Percentiles rank a stretch among this genome's conserved stretches.
phyloP scores from a whole-genome alignment of 2,329 filamentous ascomycete species.

The Exophiala xenobiotica region DNA sequence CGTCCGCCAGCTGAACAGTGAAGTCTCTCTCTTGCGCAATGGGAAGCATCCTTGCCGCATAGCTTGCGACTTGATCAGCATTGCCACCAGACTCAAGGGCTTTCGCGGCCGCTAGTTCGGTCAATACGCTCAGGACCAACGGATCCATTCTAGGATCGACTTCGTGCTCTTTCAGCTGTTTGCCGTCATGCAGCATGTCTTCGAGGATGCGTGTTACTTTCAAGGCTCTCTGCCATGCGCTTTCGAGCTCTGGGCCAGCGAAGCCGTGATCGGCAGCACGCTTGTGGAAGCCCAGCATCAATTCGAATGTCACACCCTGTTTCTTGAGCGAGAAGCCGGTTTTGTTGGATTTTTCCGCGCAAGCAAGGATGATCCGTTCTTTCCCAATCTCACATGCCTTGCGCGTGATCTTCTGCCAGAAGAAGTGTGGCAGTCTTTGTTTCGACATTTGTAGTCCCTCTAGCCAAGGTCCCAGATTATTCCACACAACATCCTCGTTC shows the following conservation, averaged over 20 bases:
- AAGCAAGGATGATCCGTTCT: conserved; percentile 38
- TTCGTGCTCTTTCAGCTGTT: conserved; percentile 13
- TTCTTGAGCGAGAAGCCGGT: conserved; percentile 40
- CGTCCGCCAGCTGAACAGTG: not conserved
- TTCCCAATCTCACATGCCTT: conserved; percentile 39
- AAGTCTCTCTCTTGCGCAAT: conserved; percentile 11
- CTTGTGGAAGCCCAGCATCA: conserved; percentile 41
- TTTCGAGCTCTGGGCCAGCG: conserved; percentile 34
- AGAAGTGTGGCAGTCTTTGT: conserved; percentile 28
- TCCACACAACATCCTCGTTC: conserved; percentile 37
- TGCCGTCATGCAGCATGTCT: conserved; percentile 33
- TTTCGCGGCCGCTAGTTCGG: conserved; percentile 48
- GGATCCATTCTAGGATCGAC: conserved; percentile 42
- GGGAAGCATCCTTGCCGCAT: conserved; percentile 40
- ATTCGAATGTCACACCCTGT: conserved; percentile 32
- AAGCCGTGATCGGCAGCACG: conserved; percentile 38
- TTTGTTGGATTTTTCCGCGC: conserved; percentile 36
- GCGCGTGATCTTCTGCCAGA: conserved; percentile 40
- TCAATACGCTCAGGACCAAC: conserved; percentile 43
- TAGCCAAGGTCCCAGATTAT: conserved; percentile 44
- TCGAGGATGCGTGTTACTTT: conserved; percentile 40
- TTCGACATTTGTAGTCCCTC: conserved; percentile 38
- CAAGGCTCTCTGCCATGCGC: conserved; percentile 37
- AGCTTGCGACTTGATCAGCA: conserved; percentile 41
- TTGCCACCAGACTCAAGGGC: conserved; percentile 42